phyloP scores from a whole-genome alignment of 768 basidiomycete species.

The Galerina marginata region DNA sequence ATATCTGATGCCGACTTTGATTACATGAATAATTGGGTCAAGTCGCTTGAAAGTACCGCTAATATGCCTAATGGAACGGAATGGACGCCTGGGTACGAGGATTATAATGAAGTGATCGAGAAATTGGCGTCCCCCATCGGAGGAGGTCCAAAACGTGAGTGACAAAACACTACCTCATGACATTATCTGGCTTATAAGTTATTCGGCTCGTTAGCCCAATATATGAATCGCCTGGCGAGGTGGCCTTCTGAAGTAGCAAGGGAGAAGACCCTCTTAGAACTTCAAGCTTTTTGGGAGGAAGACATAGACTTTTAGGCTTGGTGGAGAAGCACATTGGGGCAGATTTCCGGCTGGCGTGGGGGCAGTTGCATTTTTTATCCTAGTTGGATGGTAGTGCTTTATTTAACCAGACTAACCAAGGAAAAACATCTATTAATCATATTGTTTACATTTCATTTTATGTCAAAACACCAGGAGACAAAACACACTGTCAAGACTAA shows the following conservation, averaged over 20 bases:
- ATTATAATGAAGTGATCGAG: slow-evolving; percentile 12
- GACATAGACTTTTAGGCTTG: slow-evolving; percentile 1
- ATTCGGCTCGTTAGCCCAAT: not conserved
- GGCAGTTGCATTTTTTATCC: too few species aligned
- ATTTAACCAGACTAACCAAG: too few species aligned
- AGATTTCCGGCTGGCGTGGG: too few species aligned
- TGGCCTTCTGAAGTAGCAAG: slow-evolving; percentile 17
- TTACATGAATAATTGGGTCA: not conserved
- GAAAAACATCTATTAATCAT: too few species aligned
- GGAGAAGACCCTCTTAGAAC: slow-evolving; percentile 7
- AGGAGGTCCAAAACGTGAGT: slow-evolving; percentile 3
- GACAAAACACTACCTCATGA: not conserved
- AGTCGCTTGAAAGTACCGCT: not conserved
- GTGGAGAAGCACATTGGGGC: too few species aligned
- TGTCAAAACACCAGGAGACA: too few species aligned
- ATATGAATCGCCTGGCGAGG: slow-evolving; percentile 9
- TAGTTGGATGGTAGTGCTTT: too few species aligned
- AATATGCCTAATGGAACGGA: slow-evolving; percentile 8
- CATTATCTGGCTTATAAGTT: too few species aligned
- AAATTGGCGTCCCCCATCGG: slow-evolving; percentile 1
- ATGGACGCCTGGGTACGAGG: slow-evolving; percentile 12
- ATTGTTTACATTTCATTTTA: too few species aligned
- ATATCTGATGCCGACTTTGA: not conserved
- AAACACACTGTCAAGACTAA: too few species aligned
- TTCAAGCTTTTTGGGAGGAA: slow-evolving; percentile 12